Conservation (phyloP, 1,139 yeast species). For the Saccharomyces hybrid region DNA sequence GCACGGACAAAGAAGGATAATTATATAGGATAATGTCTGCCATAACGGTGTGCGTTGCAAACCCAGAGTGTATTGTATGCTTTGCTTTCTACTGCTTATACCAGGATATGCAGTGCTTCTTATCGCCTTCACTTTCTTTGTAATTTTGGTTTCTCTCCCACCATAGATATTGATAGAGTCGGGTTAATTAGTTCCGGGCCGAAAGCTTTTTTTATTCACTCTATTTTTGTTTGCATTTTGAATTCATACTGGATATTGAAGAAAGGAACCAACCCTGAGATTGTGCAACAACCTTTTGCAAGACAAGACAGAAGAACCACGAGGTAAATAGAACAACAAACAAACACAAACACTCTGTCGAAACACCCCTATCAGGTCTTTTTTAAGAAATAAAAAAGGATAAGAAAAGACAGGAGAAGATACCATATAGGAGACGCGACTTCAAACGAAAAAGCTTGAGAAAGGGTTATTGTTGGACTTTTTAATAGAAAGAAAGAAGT, state of each 20-base stretch:
- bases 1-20: not conserved
- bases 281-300: not conserved
- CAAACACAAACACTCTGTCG: not conserved
- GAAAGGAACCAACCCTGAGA: not conserved
- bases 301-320: not conserved
- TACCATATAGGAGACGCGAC: not conserved
- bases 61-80: not conserved
- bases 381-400: not conserved
- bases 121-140: not conserved
- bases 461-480: not conserved
- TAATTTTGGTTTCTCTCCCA: not conserved
- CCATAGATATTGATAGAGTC: not conserved
- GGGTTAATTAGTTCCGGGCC: not conserved
- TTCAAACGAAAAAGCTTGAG: not conserved
- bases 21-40: not conserved
- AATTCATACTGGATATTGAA: not conserved
- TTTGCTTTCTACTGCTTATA: not conserved
- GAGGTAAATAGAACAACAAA: constrained; percentile 1
- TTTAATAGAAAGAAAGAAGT: not conserved
- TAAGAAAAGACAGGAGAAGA: constrained; percentile 1
- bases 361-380: not conserved
- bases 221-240: not conserved
- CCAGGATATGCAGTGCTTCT: not conserved
- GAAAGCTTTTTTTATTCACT: not conserved
- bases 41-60: not conserved